Base-by-base conservation (phyloP, 805 yeast genomes). In the Kuraishia hungarica region DNA sequence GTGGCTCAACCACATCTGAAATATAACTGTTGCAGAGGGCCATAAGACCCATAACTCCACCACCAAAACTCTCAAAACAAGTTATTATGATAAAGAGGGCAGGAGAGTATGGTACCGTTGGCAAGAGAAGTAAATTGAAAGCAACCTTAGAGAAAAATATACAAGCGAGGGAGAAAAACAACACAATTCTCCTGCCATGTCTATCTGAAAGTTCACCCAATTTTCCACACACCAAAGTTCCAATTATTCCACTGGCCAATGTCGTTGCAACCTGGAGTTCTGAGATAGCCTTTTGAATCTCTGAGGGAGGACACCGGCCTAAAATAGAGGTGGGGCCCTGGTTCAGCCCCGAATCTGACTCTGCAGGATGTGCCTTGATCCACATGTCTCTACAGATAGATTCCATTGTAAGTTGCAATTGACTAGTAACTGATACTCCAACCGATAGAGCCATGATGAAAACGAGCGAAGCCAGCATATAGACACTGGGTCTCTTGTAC, bases 1-100 rank as follows among this genome's bases (percentile, higher is more conserved):
- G 75, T 0, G 88, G 78, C 21, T 83, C 85, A 6, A 83, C 84
- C 47, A 89, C 82, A 69, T 90, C 97, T 2, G 89, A 74, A 19
- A 87, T 76, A 64, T 89, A 90, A 57, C 92, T 81, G 63, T 84
- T 84, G 13, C 82, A 71, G 29, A 86, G 69, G 10, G 86, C 80
- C 53, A 86, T 62, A 39, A 84, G 61, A 5, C 84, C 75, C 57
- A 81, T 67, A 8, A 78, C 52, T 0, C 90, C 86, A 23, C 97
- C 97, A n/a, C 84, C 79, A 2, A 78, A 53, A 24, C 82, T 75
- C 29, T 75, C 76, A 1, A 85, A 39, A 1, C 78, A 56, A 15
- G 76, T 76, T 2, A 80, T 70, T 0, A 75, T 39, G 1, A 86
- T 66, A 58, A 82, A 72, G 28, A 64, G 57, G 13, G 58, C 56